Evolutionary conservation across 805 yeast genomes (phyloP).

Genomic region (Torulaspora microellipsoides): DNA sequence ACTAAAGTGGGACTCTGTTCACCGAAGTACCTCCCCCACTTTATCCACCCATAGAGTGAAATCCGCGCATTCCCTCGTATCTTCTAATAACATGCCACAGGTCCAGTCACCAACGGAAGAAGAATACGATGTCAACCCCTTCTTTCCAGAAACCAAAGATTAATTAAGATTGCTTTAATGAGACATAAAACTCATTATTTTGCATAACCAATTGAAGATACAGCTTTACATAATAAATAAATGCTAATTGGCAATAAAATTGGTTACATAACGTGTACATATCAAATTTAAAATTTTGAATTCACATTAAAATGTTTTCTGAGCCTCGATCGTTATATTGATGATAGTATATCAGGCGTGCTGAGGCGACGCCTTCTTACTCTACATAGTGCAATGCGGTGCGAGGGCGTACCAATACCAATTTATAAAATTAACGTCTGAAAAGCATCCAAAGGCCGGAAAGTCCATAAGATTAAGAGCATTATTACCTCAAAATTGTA

Average conservation of each 20-base stretch:
- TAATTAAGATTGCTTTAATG: background rate
- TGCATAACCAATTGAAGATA: too few relatives aligned
- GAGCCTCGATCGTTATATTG: background rate
- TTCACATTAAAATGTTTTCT: background rate
- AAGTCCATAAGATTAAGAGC: too few relatives aligned
- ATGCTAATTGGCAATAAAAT: too few relatives aligned
- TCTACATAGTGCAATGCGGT: background rate
- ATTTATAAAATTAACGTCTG: too few relatives aligned
- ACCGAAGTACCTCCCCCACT: conserved; percentile 1
- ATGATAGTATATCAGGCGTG: background rate
- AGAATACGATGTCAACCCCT: conserved; percentile 12
- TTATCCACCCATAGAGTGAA: background rate
- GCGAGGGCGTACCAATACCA: too few relatives aligned
- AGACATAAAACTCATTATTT: too few relatives aligned
- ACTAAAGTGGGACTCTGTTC: conserved; percentile 12
- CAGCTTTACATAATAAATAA: too few relatives aligned
- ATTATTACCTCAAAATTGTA: background rate
- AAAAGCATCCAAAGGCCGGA: too few relatives aligned
- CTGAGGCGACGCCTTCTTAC: background rate
- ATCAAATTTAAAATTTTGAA: too few relatives aligned
- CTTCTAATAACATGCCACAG: background rate
- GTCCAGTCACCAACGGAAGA: conserved; percentile 1
- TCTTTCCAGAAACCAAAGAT: conserved; percentile 10
- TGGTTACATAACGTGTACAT: too few relatives aligned
- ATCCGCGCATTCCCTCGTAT: conserved; percentile 2